Evolutionary conservation across 345 rosid genomes (phyloP).

Genomic region (Aquilaria yunnanensis): DNA sequence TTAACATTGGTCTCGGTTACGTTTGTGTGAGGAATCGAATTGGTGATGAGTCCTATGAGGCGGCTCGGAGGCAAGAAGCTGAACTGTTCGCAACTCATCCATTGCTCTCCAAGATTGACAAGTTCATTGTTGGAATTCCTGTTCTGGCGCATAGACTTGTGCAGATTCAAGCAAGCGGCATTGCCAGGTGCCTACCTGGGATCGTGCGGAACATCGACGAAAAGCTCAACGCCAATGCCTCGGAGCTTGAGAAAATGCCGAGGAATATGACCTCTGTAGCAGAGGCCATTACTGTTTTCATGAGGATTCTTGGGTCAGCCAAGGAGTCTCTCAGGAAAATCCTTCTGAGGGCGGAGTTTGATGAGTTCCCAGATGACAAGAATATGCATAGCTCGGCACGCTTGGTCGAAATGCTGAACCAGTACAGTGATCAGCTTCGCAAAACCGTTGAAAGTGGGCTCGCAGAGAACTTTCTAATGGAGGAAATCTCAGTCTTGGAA

Average conservation of each 20-base stretch:
- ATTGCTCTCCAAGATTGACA: slow-evolving; percentile 24
- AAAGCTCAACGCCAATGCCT: slow-evolving; percentile 13
- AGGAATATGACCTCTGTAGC: not conserved
- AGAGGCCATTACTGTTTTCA: not conserved
- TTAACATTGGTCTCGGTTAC: slow-evolving; percentile 44
- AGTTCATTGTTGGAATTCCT: slow-evolving; percentile 34
- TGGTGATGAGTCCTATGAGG: slow-evolving; percentile 32
- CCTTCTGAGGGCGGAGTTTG: not conserved
- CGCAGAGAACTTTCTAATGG: not conserved
- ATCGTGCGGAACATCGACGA: slow-evolving; percentile 23
- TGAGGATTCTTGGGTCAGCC: not conserved
- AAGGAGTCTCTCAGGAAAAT: slow-evolving; percentile 2
- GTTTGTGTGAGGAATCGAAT: slow-evolving; percentile 46
- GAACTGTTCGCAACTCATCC: slow-evolving; percentile 19
- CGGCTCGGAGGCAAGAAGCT: slow-evolving; percentile 27
- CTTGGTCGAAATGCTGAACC: not conserved
- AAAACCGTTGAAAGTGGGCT: not conserved
- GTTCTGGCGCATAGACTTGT: slow-evolving; percentile 30
- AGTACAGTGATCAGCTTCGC: not conserved
- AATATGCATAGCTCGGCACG: not conserved
- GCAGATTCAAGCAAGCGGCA: slow-evolving; percentile 28
- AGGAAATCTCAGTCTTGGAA: slow-evolving; percentile 25
- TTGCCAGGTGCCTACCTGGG: slow-evolving; percentile 24
- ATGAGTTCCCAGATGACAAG: slow-evolving; percentile 1
- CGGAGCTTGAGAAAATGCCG: slow-evolving; percentile 26